phyloP scores from a whole-genome alignment of 164 flowering plant species.

The Piper betle region DNA sequence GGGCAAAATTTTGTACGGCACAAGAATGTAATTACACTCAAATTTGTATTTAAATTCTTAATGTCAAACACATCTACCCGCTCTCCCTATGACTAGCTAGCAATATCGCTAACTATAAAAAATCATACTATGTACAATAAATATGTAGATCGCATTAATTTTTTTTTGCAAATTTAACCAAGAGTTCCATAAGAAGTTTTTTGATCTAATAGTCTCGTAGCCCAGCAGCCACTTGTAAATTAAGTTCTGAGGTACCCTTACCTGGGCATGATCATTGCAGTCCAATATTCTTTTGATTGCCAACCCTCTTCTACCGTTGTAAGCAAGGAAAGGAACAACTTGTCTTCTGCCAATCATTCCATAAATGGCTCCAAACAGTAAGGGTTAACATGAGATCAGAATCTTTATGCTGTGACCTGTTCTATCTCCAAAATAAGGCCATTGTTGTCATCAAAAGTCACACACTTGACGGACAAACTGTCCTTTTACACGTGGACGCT shows the following conservation, averaged over 20 bases:
- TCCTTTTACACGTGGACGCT: slow-evolving; percentile 83
- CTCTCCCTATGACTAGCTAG: neutral
- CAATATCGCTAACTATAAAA: neutral
- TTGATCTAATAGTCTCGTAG: neutral
- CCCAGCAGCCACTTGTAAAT: neutral
- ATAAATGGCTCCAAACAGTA: neutral
- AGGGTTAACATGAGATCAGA: neutral
- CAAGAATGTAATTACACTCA: too few relatives aligned
- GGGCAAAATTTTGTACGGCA: too few relatives aligned
- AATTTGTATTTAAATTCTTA: too few relatives aligned
- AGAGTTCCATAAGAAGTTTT: too few relatives aligned
- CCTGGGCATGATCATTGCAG: neutral
- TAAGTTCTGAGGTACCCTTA: neutral
- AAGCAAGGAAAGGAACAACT: neutral
- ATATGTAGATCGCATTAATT: neutral
- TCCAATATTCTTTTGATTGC: neutral
- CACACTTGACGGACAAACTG: slow-evolving; percentile 72
- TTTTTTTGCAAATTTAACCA: too few relatives aligned
- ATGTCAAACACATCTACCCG: neutral
- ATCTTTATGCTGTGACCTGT: neutral
- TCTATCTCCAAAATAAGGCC: too few relatives aligned
- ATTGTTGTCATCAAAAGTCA: slow-evolving; percentile 5
- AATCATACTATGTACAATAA: neutral
- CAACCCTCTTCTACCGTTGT: neutral
- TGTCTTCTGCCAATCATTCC: neutral